Evolutionary conservation across 2,329 filamentous ascomycete species (phyloP).

Genomic region (Phialophora chinensis): DNA sequence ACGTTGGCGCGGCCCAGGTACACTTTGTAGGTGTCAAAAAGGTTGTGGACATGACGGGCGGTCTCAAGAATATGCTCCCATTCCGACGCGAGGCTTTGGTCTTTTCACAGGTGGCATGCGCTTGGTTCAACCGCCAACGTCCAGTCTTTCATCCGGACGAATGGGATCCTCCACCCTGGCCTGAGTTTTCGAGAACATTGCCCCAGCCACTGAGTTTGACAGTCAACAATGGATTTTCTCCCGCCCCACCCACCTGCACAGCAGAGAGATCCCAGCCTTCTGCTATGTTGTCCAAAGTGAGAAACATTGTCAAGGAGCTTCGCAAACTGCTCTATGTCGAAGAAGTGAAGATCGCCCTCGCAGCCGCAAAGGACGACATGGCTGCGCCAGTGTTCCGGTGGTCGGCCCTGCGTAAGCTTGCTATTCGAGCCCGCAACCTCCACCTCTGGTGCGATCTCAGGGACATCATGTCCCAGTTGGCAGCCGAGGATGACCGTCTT

Average conservation of each 20-base stretch:
- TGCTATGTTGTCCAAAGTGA: neutral
- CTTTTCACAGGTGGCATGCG: conserved; percentile 1
- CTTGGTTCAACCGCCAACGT: conserved; percentile 8
- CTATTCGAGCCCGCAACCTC: conserved; percentile 7
- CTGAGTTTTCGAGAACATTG: neutral
- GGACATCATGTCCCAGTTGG: neutral
- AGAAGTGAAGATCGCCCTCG: conserved; percentile 4
- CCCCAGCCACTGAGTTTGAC: neutral
- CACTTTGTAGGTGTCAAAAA: conserved; percentile 1
- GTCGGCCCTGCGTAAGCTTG: conserved; percentile 10
- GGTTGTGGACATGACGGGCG: neutral
- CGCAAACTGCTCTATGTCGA: conserved; percentile 5
- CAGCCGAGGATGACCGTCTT: neutral
- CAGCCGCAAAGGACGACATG: neutral
- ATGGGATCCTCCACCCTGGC: conserved; percentile 2
- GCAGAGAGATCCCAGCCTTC: neutral
- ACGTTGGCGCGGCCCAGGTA: too few species aligned
- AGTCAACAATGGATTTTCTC: neutral
- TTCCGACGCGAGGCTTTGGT: neutral
- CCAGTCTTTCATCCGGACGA: neutral
- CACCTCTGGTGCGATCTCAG: conserved; percentile 1
- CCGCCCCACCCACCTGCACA: neutral
- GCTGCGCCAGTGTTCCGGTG: neutral
- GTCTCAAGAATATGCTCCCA: neutral
- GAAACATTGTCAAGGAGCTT: neutral